phyloP scores from a whole-genome alignment of 805 yeast species.

The Priceomyces medius region DNA sequence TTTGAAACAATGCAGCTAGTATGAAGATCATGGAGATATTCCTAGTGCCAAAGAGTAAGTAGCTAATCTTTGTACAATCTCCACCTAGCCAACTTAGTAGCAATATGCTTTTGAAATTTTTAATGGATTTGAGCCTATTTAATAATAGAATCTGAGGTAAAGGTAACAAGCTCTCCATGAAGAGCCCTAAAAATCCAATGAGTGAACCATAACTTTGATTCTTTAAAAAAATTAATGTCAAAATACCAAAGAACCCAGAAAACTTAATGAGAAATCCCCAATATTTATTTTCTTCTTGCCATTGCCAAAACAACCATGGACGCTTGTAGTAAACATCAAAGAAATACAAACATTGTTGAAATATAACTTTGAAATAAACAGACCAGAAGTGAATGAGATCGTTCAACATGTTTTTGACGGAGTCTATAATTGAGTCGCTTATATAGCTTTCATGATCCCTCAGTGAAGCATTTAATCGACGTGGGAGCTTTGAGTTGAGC shows the following conservation, averaged over 20 bases:
- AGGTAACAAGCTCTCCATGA: conserved; percentile 72
- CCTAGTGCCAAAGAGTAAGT: conserved; percentile 72
- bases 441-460: conserved; percentile 17
- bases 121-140: conserved; percentile 62
- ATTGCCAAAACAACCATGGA: conserved; percentile 80
- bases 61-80: conserved; percentile 74
- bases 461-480: conserved; percentile 14
- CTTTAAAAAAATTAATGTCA: conserved; percentile 41
- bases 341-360: conserved; percentile 45
- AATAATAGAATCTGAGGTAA: conserved; percentile 75
- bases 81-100: conserved; percentile 87
- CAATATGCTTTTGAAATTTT: conserved; percentile 75
- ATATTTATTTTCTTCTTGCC: conserved; percentile 59
- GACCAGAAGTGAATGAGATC: conserved; percentile 9
- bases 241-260: conserved; percentile 34
- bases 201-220: conserved; percentile 43
- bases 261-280: conserved; percentile 63
- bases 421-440: conserved; percentile 6
- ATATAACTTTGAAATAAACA: conserved; percentile 10
- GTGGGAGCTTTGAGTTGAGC: conserved; percentile 21
- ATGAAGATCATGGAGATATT: conserved; percentile 65
- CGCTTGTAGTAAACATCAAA: conserved; percentile 71
- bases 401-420: conserved; percentile 2
- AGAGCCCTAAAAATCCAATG: conserved; percentile 62
- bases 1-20: conserved; percentile 74